Conservation (phyloP, 73 alveolate genomes). For the Blepharisma stoltei region DNA sequence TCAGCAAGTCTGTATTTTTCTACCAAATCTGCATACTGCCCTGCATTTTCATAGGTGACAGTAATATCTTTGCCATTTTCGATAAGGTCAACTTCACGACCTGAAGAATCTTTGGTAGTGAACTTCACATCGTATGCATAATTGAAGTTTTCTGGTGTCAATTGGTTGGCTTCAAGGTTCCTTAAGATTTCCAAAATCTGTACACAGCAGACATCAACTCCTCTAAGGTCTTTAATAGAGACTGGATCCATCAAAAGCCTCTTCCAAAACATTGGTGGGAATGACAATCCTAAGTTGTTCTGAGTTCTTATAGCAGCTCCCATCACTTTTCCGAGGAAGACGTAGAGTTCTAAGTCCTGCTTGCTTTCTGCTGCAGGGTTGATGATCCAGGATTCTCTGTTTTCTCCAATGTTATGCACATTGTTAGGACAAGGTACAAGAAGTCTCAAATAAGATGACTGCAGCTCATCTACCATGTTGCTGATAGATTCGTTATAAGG, state of each 20-base stretch:
- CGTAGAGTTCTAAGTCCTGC: conserved; percentile 63
- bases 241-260: conserved; percentile 61
- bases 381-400: conserved; percentile 83
- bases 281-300: conserved; percentile 69
- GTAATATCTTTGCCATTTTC: conserved; percentile 56
- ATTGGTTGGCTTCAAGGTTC: conserved; percentile 39
- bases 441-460: conserved; percentile 64
- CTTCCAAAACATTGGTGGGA: conserved; percentile 88
- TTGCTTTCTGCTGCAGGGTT: conserved; percentile 76
- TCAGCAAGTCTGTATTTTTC: conserved; percentile 63
- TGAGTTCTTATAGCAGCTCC: conserved; percentile 82
- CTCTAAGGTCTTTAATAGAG: conserved; percentile 61
- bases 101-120: conserved; percentile 68
- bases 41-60: conserved; percentile 59
- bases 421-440: conserved; percentile 80
- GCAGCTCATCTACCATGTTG: conserved; percentile 69
- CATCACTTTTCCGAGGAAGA: conserved; percentile 76
- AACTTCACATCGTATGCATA: conserved; percentile 45
- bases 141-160: conserved; percentile 36
- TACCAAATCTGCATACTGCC: conserved; percentile 52
- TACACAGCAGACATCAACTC: conserved; percentile 64
- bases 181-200: conserved; percentile 63
- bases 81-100: conserved; percentile 68
- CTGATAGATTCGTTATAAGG: conserved; percentile 76
- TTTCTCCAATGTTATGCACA: conserved; percentile 68